Conservation (phyloP, 768 basidiomycete genomes). For the Lactarius psammicola region DNA sequence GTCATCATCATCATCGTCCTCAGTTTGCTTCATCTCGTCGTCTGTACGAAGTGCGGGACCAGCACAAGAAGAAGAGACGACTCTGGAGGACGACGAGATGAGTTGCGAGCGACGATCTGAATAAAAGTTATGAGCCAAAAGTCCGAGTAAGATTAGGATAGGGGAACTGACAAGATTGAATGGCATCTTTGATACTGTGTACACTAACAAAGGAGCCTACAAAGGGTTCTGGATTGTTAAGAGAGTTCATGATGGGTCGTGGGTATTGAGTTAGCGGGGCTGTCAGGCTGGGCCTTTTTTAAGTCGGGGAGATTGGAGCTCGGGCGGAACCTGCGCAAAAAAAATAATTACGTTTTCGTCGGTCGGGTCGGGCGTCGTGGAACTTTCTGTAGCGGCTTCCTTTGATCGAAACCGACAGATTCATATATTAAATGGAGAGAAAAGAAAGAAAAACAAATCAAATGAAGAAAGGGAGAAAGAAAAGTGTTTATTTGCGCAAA, state of each 20-base stretch:
- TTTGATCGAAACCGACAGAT: neutral
- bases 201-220: constrained; percentile 26
- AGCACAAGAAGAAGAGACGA: constrained; percentile 10
- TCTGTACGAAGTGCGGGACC: neutral
- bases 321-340: constrained; percentile 21
- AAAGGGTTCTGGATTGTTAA: neutral
- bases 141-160: neutral
- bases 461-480: neutral
- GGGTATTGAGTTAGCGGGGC: neutral
- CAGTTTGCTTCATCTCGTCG: constrained; percentile 2
- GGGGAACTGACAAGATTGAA: constrained; percentile 17
- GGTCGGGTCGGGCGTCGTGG: constrained; percentile 1
- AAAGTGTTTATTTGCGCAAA: constrained; percentile 18
- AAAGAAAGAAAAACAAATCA: constrained; percentile 9
- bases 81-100: constrained; percentile 12
- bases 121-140: neutral
- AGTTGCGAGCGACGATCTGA: constrained; percentile 28
- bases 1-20: constrained; percentile 20
- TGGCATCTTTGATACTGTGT: constrained; percentile 26
- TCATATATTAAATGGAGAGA: constrained; percentile 17
- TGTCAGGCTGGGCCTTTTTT: neutral
- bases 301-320: neutral
- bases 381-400: neutral
- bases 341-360: constrained; percentile 5
- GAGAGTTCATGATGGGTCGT: constrained; percentile 18